Evolutionary conservation across 441 rosid genomes (phyloP).

Genomic region (Aleurites moluccanus): DNA sequence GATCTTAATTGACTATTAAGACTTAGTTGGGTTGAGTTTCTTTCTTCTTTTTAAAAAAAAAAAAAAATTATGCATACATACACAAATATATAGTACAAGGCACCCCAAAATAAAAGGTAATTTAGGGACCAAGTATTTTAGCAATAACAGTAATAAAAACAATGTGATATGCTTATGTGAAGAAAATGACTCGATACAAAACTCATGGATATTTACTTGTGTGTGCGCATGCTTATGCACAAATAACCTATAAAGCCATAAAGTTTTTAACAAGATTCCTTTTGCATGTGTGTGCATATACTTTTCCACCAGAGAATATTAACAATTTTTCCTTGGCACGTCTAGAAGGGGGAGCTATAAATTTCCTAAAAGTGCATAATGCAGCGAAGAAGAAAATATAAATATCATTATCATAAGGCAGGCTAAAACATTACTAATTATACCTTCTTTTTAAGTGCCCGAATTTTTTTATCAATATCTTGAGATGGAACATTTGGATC

Average conservation of each 20-base stretch:
- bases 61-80: neutral
- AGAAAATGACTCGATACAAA: neutral
- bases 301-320: neutral
- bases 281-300: neutral
- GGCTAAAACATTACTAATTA: constrained; percentile 4
- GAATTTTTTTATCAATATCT: constrained; percentile 77
- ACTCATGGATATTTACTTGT: neutral
- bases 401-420: neutral
- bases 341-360: neutral
- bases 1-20: neutral
- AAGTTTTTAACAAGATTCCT: neutral
- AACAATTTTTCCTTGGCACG: neutral
- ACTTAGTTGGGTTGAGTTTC: neutral
- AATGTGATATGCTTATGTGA: neutral
- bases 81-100: neutral
- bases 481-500: constrained; percentile 43
- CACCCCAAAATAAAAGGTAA: neutral
- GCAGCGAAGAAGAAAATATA: neutral
- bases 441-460: constrained; percentile 96
- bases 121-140: neutral
- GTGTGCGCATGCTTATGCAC: neutral
- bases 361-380: constrained; percentile 3
- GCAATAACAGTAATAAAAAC: neutral
- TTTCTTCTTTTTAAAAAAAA: neutral
- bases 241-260: neutral